Conservation (phyloP, 768 basidiomycete genomes). For the Leccinellum albellum region DNA sequence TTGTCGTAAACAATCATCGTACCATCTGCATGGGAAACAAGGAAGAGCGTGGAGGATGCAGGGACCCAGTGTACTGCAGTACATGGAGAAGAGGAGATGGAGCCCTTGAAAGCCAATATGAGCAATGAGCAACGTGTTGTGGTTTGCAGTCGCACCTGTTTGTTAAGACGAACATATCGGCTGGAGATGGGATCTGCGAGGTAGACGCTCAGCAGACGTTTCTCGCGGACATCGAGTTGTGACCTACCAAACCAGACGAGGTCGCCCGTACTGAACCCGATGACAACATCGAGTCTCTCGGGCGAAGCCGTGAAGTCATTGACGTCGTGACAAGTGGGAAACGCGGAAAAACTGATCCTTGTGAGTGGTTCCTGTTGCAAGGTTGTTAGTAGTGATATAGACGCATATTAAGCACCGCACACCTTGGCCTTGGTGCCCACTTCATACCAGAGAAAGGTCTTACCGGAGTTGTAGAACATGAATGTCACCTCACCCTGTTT, state of each 20-base stretch:
- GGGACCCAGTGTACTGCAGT: constrained; percentile 93
- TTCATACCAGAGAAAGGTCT: constrained; percentile 84
- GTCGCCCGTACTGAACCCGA: constrained; percentile 95
- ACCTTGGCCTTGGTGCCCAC: constrained; percentile 84
- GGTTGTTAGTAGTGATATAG: constrained; percentile 6
- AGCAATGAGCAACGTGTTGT: constrained; percentile 5
- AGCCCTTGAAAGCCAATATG: constrained; percentile 45
- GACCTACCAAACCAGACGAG: constrained; percentile 88
- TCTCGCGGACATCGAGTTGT: neutral
- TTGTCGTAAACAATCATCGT: constrained; percentile 88
- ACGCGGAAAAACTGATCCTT: constrained; percentile 78
- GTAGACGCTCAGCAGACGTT: constrained; percentile 2
- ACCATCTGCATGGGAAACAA: constrained; percentile 86
- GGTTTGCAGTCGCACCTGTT: constrained; percentile 49
- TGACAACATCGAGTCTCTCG: constrained; percentile 80
- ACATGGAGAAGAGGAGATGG: constrained; percentile 75
- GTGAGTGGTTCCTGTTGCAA: constrained; percentile 78
- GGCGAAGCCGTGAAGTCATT: constrained; percentile 74
- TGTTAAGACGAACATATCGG: constrained; percentile 84
- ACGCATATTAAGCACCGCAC: constrained; percentile 10
- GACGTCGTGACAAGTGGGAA: constrained; percentile 90
- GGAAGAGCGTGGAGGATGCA: constrained; percentile 71
- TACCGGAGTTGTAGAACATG: constrained; percentile 83
- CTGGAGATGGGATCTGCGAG: constrained; percentile 69
- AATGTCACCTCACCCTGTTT: constrained; percentile 86